These are phyloP conservation scores for Malassezia equina DNA, from an alignment of 1,284 basidiomycete genomes.

Conservation along the genomic window DNA sequence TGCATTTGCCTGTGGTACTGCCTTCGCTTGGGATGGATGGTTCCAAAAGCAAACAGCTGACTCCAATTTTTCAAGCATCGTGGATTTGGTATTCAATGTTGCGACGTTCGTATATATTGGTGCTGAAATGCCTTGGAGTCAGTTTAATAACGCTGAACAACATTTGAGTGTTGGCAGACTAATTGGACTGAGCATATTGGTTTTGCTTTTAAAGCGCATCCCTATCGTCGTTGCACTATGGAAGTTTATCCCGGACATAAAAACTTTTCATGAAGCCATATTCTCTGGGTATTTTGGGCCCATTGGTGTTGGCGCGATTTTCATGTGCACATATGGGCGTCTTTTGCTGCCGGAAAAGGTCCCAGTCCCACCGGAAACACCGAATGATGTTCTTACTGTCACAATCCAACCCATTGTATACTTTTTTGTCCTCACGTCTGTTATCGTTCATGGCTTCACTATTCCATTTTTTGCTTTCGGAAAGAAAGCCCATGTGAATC, in stretches of 20 bases:
- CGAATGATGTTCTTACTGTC: slow-evolving; percentile 38
- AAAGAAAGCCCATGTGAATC: slow-evolving; percentile 27
- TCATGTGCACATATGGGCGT: slow-evolving; percentile 42
- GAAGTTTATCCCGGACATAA: slow-evolving; percentile 47
- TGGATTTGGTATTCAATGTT: slow-evolving; percentile 61
- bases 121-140: slow-evolving; percentile 44
- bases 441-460: slow-evolving; percentile 45
- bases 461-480: slow-evolving; percentile 47
- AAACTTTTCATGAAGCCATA: slow-evolving; percentile 46
- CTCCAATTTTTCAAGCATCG: slow-evolving; percentile 81
- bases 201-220: slow-evolving; percentile 41
- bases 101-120: slow-evolving; percentile 48
- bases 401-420: slow-evolving; percentile 47
- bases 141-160: slow-evolving; percentile 29
- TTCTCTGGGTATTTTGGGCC: slow-evolving; percentile 47
- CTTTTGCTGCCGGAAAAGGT: slow-evolving; percentile 36
- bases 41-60: slow-evolving; percentile 88
- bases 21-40: slow-evolving; percentile 87
- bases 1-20: slow-evolving; percentile 86
- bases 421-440: slow-evolving; percentile 46
- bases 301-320: slow-evolving; percentile 46
- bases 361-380: slow-evolving; percentile 31
- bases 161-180: slow-evolving; percentile 39
- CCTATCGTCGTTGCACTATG: slow-evolving; percentile 43
- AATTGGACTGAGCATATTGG: slow-evolving; percentile 36